Evolutionary conservation across 2,329 filamentous ascomycete genomes (phyloP).

Genomic region (Nothopassalora personata): DNA sequence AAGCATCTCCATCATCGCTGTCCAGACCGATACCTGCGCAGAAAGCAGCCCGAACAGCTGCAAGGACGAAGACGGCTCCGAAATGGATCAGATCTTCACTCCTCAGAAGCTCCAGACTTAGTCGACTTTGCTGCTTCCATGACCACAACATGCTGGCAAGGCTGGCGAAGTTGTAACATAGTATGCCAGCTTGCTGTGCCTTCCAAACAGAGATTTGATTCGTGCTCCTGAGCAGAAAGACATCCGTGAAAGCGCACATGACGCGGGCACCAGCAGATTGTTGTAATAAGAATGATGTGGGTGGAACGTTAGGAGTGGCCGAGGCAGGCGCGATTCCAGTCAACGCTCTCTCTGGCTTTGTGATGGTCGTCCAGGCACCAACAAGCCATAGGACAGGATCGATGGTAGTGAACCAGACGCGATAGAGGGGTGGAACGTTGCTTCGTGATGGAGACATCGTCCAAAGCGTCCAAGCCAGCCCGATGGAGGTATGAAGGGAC

Average conservation of each 20-base stretch:
- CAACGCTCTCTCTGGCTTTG: conserved; percentile 6
- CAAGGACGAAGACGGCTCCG: conserved; percentile 7
- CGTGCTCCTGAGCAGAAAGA: conserved; percentile 11
- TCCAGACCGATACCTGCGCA: conserved; percentile 9
- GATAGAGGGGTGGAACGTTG: conserved; percentile 12
- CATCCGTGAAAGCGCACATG: conserved; percentile 10
- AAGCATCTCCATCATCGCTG: background rate
- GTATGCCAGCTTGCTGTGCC: conserved; percentile 11
- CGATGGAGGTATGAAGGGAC: too few species aligned
- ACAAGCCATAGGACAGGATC: conserved; percentile 14
- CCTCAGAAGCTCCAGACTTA: conserved; percentile 2
- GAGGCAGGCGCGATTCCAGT: conserved; percentile 11
- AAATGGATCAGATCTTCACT: conserved; percentile 13
- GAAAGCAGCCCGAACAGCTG: conserved; percentile 11
- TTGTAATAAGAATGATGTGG: conserved; percentile 13
- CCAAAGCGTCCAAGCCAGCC: background rate
- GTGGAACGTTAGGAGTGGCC: conserved; percentile 8
- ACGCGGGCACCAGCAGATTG: conserved; percentile 15
- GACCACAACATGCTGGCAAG: conserved; percentile 10
- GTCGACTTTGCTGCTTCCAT: conserved; percentile 9
- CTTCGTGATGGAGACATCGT: background rate
- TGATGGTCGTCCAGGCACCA: conserved; percentile 15
- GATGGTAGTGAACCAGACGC: conserved; percentile 15
- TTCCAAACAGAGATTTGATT: conserved; percentile 18
- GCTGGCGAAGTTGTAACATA: conserved; percentile 13